phyloP scores from a whole-genome alignment of 2,329 filamentous ascomycete species.

The Harringtonia lauricola region DNA sequence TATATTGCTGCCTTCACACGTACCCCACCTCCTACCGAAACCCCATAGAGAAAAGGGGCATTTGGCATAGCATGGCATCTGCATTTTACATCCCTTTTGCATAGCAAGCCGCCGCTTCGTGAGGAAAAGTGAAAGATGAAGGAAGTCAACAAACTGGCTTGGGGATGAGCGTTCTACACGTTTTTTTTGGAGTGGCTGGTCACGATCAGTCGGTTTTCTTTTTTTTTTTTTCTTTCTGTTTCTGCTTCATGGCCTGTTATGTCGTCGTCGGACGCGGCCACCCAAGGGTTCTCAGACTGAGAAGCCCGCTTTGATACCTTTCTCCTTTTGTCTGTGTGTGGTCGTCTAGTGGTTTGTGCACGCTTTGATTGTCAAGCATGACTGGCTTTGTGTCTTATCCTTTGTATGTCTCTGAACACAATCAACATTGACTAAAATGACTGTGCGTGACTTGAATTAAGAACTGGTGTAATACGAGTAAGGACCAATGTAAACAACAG shows the following conservation, averaged over 20 bases:
- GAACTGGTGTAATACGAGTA: no score
- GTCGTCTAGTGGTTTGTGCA: neutral
- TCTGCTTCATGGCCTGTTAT: no score
- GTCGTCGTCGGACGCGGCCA: neutral
- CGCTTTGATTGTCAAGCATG: neutral
- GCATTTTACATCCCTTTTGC: neutral
- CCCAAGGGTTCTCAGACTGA: neutral
- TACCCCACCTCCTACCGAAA: no score
- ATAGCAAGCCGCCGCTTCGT: neutral
- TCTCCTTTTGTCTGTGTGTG: neutral
- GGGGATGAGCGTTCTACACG: no score
- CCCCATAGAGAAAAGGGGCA: neutral
- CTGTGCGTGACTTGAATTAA: no score
- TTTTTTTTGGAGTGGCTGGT: neutral
- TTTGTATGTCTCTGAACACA: neutral
- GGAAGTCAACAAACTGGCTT: no score
- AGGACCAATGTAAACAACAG: no score
- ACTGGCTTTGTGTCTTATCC: neutral
- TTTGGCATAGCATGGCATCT: constrained; percentile 1
- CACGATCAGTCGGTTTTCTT: neutral
- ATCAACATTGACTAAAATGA: no score
- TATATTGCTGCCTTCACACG: neutral
- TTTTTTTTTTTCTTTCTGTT: neutral
- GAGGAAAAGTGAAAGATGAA: neutral
- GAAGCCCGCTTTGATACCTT: neutral